Evolutionary conservation across 129 eudicot species (phyloP), one percentile per base, ranked within the genome.

Genomic region (Silybum marianum): DNA sequence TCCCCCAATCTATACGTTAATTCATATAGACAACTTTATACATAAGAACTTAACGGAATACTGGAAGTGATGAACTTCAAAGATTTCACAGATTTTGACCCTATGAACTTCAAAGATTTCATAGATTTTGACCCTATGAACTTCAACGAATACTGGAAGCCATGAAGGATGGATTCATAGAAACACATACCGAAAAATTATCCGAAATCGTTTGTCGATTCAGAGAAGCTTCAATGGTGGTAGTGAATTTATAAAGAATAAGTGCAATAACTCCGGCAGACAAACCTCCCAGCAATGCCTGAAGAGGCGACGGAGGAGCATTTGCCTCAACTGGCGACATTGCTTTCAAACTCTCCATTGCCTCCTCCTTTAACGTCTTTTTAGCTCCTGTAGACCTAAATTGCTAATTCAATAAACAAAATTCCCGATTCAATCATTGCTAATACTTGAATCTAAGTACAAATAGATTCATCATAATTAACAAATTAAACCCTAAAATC

Each of bases 181-280:
- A 73, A 78, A 73, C 32, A 87, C 98, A 63, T 51, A 93, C 99
- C 88, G 99, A 95, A 77, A 81, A 91, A 78, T 82, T 88, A 76
- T 96, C 99, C 0, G 99, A 87, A 75, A 96, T 81, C 1, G 95
- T 81, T 80, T 93, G 99, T 65, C 98, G 93, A 85, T 90, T 93
- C 28, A 96, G 90, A 84, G 95, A 71, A 36, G 91, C 91, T 88
- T 96, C 99, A 22, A 96, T 76, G 32, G 98, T 96, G 66, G 92
- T 83, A 16, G 99, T 87, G 72, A 94, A 96, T 76, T 96, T 96
- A 83, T 91, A 96, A 69, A 96, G 95, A 78, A 96, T 85, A 39
- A 96, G 77, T 4, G 99, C 97, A 77, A 96, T 91, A 6, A 90
- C 89, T 24, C 92, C 99, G 1, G 99, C 99, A 6, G 99, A 80